Evolutionary conservation across 2,329 filamentous ascomycete genomes (phyloP), one percentile per base, ranked within the genome.

Genomic region (Nigrospora sphaerica): DNA sequence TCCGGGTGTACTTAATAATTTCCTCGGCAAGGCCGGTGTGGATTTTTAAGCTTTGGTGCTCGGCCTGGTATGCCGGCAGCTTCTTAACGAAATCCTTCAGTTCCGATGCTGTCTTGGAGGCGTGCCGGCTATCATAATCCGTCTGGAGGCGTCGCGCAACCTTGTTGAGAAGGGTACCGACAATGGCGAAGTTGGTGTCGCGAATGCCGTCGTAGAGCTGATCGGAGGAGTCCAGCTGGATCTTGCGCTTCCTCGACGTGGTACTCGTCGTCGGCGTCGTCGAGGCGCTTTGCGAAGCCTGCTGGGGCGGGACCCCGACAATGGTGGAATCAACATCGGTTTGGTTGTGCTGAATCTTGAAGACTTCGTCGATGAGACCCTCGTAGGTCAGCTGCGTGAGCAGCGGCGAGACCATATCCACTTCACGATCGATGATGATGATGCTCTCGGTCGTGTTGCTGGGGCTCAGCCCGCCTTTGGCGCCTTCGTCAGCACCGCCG

Each of bases 311-410:
- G n/a, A 79, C 78, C 12, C 92, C 92, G 11, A 96, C 82, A 49
- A 97, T 81, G 2, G 90, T 90, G 2, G 89, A 88, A 62, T 97
- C 92, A 18, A 97, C 83, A 61, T 97, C 93, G 34, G 88, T 85
- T 62, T 95, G 90, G 59, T 95, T 97, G 60, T 96, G 86, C 53
- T 88, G 81, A 50, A 98, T 95, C 32, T 86, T 85, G 61, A 95
- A 95, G 14, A 93, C 78, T 63, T 98, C 93, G 60, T 98, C 95
- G 45, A 98, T 85, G 23, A 98, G 74, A 4, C 93, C 93, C 68
- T 98, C 92, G 59, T 98, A 98, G 2, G 93, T 98, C 51, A 98
- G 72, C 63, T 98, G 93, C 1, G 92, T 97, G 45, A 98, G 82
- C 14, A 98, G 75, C 1, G 87, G 85, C 1, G 93, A 96, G 14